Percentiles rank a stretch among this genome's conserved stretches.
Evolutionary conservation across 2,329 filamentous ascomycete genomes (phyloP).

Genomic region (Cercospora sp.): DNA sequence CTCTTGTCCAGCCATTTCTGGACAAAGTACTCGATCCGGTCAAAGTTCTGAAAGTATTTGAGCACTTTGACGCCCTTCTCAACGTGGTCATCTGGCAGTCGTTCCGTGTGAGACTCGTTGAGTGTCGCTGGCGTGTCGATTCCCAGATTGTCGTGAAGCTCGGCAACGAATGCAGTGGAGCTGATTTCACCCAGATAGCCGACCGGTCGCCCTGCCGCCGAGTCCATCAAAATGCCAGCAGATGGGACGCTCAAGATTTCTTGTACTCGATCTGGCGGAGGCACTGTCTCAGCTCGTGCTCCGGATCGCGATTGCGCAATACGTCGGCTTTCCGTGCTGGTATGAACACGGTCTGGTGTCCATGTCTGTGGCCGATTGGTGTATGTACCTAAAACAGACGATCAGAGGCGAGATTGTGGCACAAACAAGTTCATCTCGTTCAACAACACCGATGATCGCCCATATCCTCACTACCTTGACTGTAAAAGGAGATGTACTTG

Average conservation of each 20-base stretch:
- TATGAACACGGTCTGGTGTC: background rate
- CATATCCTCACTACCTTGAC: background rate
- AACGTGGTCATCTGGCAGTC: conserved; percentile 21
- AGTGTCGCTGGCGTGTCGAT: conserved; percentile 17
- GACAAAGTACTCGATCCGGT: conserved; percentile 12
- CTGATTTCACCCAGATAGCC: conserved; percentile 28
- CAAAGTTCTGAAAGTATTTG: conserved; percentile 16
- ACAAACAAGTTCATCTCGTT: background rate
- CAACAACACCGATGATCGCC: background rate
- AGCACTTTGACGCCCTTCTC: conserved; percentile 23
- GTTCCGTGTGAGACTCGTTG: conserved; percentile 8
- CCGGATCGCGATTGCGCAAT: background rate
- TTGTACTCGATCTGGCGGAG: conserved; percentile 10
- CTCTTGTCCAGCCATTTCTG: conserved; percentile 19
- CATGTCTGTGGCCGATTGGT: background rate
- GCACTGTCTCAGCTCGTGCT: conserved; percentile 4
- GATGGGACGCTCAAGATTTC: conserved; percentile 27
- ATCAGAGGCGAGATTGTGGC: background rate
- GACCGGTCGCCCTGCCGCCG: conserved; percentile 10
- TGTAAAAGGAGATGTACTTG: background rate
- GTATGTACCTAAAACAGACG: background rate
- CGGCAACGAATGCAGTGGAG: conserved; percentile 28
- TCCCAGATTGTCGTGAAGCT: conserved; percentile 29
- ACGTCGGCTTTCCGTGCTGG: background rate
- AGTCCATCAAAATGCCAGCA: conserved; percentile 26